A percentile compares a stretch with the other conserved stretches of the same genome.
Conservation (phyloP, 2,329 filamentous ascomycete species). For the Aspergillus piperis region DNA sequence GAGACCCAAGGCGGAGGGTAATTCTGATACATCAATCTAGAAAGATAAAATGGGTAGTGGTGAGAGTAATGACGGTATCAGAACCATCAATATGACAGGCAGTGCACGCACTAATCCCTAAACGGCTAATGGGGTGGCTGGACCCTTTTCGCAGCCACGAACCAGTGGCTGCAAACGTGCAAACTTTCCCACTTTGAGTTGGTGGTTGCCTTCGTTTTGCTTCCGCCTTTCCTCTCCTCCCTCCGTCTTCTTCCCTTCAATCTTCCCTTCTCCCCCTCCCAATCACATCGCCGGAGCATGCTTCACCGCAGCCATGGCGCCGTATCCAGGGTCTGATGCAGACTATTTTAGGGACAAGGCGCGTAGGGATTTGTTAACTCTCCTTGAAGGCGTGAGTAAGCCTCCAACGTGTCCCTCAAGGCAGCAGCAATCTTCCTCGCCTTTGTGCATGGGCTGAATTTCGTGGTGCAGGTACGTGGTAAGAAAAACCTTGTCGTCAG, state of each 20-base stretch:
- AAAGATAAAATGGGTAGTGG: too few species aligned
- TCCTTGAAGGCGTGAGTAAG: slow-evolving; percentile 90
- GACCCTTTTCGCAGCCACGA: slow-evolving; percentile 15
- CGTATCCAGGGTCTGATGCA: slow-evolving; percentile 46
- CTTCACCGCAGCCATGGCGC: slow-evolving; percentile 40
- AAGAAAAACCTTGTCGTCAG: slow-evolving; percentile 99
- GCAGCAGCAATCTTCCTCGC: slow-evolving; percentile 1
- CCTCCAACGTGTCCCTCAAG: slow-evolving; percentile 26
- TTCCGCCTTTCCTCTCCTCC: slow-evolving; percentile 8
- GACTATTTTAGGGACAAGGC: slow-evolving; percentile 58
- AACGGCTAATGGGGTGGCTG: slow-evolving; percentile 21
- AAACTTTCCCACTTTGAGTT: slow-evolving; percentile 10
- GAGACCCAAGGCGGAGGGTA: slow-evolving; percentile 17
- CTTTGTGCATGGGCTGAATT: slow-evolving; percentile 24
- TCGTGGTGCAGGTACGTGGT: slow-evolving; percentile 73
- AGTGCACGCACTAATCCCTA: slow-evolving; percentile 23
- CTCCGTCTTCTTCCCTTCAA: slow-evolving; percentile 4
- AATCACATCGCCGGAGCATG: slow-evolving; percentile 19
- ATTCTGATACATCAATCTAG: slow-evolving; percentile 11
- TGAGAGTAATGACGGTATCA: slow-evolving; percentile 2
- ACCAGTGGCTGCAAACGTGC: slow-evolving; percentile 6
- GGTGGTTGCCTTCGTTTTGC: slow-evolving; percentile 14
- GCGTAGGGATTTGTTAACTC: slow-evolving; percentile 82
- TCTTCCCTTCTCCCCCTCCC: slow-evolving; percentile 6
- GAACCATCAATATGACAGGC: slow-evolving; percentile 18